A percentile compares a stretch with the other conserved stretches of the same genome.
Conservation (phyloP, 2,329 filamentous ascomycete genomes). For the Hypoxylon sp. region DNA sequence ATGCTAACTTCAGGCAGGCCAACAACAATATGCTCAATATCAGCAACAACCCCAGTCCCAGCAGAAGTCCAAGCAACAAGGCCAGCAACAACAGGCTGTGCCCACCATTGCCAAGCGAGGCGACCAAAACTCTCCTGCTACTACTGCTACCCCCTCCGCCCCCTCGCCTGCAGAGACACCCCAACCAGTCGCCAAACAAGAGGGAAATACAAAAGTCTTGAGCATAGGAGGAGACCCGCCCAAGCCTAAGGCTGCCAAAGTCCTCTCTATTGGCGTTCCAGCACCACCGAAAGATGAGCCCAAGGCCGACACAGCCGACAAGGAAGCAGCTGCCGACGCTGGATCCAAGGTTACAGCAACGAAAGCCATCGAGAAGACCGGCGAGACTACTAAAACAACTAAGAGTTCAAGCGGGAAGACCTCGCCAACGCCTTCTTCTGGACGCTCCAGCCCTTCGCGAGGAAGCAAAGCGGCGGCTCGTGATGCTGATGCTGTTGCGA, state of each 20-base stretch:
- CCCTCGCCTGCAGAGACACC: conserved; percentile 59
- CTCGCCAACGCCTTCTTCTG: conserved; percentile 86
- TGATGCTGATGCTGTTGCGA: conserved; percentile 85
- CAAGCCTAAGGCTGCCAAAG: conserved; percentile 73
- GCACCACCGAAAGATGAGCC: conserved; percentile 69
- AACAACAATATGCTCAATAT: conserved; percentile 69
- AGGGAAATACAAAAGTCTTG: conserved; percentile 73
- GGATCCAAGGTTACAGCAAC: conserved; percentile 87
- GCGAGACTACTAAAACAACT: conserved; percentile 69
- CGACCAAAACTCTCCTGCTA: conserved; percentile 57
- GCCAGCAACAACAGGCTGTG: conserved; percentile 58
- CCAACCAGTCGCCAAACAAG: conserved; percentile 68
- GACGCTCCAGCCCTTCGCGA: conserved; percentile 83
- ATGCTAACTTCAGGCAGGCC: conserved; percentile 26
- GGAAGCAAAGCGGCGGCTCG: conserved; percentile 68
- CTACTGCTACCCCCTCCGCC: conserved; percentile 65
- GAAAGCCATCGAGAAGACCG: conserved; percentile 94
- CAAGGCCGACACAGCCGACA: conserved; percentile 60
- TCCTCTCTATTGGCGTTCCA: conserved; percentile 80
- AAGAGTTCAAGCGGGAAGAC: conserved; percentile 76
- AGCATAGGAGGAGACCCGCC: conserved; percentile 70
- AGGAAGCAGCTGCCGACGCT: conserved; percentile 60
- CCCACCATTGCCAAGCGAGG: conserved; percentile 76
- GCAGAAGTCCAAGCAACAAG: conserved; percentile 64
- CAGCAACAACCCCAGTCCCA: conserved; percentile 65